These are phyloP conservation scores for Salix koriyanagi DNA, from an alignment of 345 rosid genomes.

Conservation along the genomic window DNA sequence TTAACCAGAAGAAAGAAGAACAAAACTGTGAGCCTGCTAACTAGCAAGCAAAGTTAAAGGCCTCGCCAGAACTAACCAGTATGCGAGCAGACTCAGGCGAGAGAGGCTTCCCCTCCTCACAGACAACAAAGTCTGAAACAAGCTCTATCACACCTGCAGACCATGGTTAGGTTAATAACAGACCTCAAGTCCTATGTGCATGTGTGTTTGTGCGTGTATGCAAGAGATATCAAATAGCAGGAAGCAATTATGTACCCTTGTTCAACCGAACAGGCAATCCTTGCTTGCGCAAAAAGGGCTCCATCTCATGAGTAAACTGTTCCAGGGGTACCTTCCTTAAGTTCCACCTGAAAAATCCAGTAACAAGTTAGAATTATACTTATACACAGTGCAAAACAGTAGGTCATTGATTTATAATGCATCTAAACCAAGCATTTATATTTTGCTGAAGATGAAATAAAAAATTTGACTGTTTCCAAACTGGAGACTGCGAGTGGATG, in stretches of 20 bases:
- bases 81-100: constrained; percentile 91
- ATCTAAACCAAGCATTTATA: background rate
- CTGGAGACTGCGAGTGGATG: background rate
- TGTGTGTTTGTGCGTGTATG: background rate
- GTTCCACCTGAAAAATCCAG: constrained; percentile 59
- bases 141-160: constrained; percentile 82
- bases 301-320: constrained; percentile 98
- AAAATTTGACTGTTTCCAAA: background rate
- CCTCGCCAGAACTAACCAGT: constrained; percentile 43
- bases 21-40: background rate
- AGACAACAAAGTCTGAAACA: constrained; percentile 76
- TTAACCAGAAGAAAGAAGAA: background rate
- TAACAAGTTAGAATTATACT: background rate
- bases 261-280: constrained; percentile 94
- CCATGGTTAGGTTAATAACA: background rate
- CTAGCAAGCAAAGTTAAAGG: background rate
- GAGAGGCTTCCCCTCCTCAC: constrained; percentile 86
- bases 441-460: background rate
- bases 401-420: background rate
- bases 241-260: constrained; percentile 47
- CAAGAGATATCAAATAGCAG: background rate
- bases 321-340: constrained; percentile 78
- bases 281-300: constrained; percentile 88
- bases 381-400: background rate
- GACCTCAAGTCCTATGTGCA: background rate